Evolutionary conservation across 306 rosid genomes (phyloP), one percentile per base, ranked within the genome.

Genomic region (Sesbania bispinosa): DNA sequence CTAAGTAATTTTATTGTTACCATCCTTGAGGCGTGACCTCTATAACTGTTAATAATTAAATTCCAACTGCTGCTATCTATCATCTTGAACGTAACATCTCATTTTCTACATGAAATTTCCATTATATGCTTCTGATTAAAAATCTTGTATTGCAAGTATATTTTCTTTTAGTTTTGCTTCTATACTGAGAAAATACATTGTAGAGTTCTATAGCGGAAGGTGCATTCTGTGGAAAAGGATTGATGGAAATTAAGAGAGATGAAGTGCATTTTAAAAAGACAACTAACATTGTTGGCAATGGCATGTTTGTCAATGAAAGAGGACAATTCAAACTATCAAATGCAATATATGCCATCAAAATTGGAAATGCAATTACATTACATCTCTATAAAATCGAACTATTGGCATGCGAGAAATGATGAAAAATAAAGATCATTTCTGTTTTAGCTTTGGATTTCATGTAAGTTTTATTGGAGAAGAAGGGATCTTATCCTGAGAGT

Each of bases 21-120:
- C 62, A n/a, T 64, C 26, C 15, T 20, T 53, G 50, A 29, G 63
- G 33, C 79, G 47, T 32, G 80, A 67, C 50, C 43, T 62, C 67
- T 27, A 14, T 14, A 2, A 41, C 23, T 76, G n/a, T 51, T 62
- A 13, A 29, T 51, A 15, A 15, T 42, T 75, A 21, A 47, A 55
- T 45, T 54, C 55, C 23, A 43, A 9, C 4, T 45, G 60, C 5
- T 41, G 7, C 24, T 64, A 1, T 53, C 65, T 50, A 66, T 46
- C 43, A 3, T 47, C 67, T 20, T 9, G 54, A n/a, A n/a, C n/a
- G n/a, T n/a, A 58, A 27, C 4, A 20, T 29, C 19, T 67, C 59
- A 7, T 50, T 68, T 33, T 50, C 39, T n/a, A 68, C 62, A 48
- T 64, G 33, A 29, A 41, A 65, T 30, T 23, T 51, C 21, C 39